Conservation (phyloP, 257 asterid genomes). For the Leptodermis oblonga region DNA sequence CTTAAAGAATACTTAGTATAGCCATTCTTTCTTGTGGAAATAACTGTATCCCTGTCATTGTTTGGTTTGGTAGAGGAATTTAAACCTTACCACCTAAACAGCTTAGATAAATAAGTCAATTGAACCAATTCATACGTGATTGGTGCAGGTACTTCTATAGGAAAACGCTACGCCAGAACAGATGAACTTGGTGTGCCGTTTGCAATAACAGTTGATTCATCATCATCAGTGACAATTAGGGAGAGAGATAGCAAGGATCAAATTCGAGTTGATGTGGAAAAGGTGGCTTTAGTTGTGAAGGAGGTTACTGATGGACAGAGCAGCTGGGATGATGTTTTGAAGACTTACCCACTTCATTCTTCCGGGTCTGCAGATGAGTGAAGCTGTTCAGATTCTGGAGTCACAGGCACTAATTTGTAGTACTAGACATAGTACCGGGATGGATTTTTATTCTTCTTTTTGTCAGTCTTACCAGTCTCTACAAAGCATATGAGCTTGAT, state of each 20-base stretch:
- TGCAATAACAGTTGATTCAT: constrained; percentile 76
- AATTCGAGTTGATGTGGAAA: constrained; percentile 62
- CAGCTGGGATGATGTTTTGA: constrained; percentile 52
- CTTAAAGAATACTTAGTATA: neutral
- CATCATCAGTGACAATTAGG: constrained; percentile 59
- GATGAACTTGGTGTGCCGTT: constrained; percentile 94
- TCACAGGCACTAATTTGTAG: neutral
- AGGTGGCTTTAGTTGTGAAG: constrained; percentile 70
- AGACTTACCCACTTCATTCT: constrained; percentile 67
- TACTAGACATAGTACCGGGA: neutral
- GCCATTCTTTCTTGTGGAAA: neutral
- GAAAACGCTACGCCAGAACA: constrained; percentile 88
- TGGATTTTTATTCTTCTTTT: neutral
- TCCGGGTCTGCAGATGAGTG: constrained; percentile 13
- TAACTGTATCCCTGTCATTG: neutral
- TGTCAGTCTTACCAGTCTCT: neutral
- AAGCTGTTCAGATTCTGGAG: neutral
- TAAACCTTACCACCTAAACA: no score
- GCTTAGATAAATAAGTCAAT: no score
- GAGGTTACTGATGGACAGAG: constrained; percentile 62
- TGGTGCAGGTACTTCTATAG: constrained; percentile 71
- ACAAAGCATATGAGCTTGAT: neutral
- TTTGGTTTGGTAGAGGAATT: no score
- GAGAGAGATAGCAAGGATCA: constrained; percentile 86
- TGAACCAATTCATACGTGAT: neutral